These are phyloP conservation scores for Diaporthe vaccinii DNA, from an alignment of 2,329 filamentous ascomycete genomes.

Conservation along the genomic window DNA sequence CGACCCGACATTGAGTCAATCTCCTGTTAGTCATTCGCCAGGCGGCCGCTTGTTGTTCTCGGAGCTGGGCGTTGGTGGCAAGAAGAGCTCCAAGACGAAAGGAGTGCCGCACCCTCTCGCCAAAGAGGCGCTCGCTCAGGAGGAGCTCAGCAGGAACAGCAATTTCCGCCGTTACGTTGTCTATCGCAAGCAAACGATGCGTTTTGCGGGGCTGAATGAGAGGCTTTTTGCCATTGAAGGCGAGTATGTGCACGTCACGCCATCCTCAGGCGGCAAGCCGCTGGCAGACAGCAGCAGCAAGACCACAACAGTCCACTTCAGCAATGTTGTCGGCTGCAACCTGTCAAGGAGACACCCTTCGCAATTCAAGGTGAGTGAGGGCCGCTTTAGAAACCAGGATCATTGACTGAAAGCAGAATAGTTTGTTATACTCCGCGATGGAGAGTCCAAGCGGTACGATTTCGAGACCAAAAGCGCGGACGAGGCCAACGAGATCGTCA, in stretches of 20 bases:
- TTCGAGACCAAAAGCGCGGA: conserved; percentile 82
- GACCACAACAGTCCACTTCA: conserved; percentile 86
- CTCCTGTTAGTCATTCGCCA: conserved; percentile 39
- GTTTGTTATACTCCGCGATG: conserved; percentile 80
- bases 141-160: conserved; percentile 67
- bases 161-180: conserved; percentile 84
- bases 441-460: conserved; percentile 85
- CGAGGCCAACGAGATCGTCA: conserved; percentile 84
- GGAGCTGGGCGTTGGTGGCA: conserved; percentile 44
- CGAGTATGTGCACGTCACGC: conserved; percentile 90
- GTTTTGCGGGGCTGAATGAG: conserved; percentile 81
- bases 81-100: conserved; percentile 67
- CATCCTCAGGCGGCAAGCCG: conserved; percentile 75
- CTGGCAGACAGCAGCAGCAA: conserved; percentile 75
- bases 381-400: neutral
- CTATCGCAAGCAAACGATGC: conserved; percentile 86
- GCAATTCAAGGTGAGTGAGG: conserved; percentile 76
- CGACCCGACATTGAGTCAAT: conserved; percentile 41
- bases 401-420: conserved; percentile 47
- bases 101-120: conserved; percentile 75
- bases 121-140: conserved; percentile 71
- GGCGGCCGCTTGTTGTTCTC: conserved; percentile 38
- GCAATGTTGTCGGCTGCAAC: conserved; percentile 85
- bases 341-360: conserved; percentile 84
- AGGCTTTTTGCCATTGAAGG: conserved; percentile 84